Conservation (phyloP, 2,329 filamentous ascomycete species). For the Scolecobasidium constrictum region DNA sequence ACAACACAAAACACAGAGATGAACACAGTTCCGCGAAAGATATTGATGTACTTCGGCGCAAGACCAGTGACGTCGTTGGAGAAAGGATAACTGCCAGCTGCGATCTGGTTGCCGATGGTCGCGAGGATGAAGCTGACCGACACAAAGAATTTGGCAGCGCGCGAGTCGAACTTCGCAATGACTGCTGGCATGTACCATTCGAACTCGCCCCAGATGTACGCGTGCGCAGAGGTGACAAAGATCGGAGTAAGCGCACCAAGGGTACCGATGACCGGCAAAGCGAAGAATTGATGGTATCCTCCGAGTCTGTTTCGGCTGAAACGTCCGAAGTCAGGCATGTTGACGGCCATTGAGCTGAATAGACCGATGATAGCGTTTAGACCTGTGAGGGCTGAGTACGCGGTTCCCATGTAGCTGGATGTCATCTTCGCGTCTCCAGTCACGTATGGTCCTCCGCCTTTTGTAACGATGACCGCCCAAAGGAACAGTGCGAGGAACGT, state of each 20-base stretch:
- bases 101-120: constrained; percentile 32
- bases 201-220: constrained; percentile 33
- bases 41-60: constrained; percentile 23
- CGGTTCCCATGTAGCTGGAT: constrained; percentile 31
- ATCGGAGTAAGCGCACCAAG: constrained; percentile 37
- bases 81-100: constrained; percentile 28
- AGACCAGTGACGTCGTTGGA: constrained; percentile 24
- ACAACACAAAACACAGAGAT: constrained; percentile 24
- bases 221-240: constrained; percentile 35
- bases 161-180: constrained; percentile 32
- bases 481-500: constrained; percentile 34
- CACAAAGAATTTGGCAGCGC: constrained; percentile 32
- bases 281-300: constrained; percentile 35
- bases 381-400: constrained; percentile 32
- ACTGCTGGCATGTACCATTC: constrained; percentile 41
- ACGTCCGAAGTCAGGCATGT: constrained; percentile 36
- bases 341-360: constrained; percentile 39
- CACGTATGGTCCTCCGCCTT: constrained; percentile 30
- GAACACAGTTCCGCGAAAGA: constrained; percentile 23
- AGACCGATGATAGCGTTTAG: constrained; percentile 39
- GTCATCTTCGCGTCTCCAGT: constrained; percentile 25
- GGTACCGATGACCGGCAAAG: constrained; percentile 37
- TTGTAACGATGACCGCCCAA: constrained; percentile 31
- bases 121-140: constrained; percentile 30
- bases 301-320: constrained; percentile 31